Evolutionary conservation across 352 stramenopile species (phyloP).

Genomic region (Phytopythium helicoides): DNA sequence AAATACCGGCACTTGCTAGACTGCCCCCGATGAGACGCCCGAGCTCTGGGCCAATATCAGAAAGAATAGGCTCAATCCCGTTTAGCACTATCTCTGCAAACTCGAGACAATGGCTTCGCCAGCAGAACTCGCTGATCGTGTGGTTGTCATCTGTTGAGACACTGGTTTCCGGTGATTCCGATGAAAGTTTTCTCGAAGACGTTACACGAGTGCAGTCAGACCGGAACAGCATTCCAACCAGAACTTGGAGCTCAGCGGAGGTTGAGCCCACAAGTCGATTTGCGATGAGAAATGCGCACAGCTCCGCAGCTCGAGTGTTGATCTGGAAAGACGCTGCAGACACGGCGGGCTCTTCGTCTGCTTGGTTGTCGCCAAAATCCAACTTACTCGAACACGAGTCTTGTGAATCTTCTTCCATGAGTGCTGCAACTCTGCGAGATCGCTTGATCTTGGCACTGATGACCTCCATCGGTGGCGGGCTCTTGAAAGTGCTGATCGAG

Average conservation of each 20-base stretch:
- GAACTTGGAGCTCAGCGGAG: conserved; percentile 37
- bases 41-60: conserved; percentile 25
- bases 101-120: conserved; percentile 22
- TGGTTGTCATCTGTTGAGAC: neutral
- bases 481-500: neutral
- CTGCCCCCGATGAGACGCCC: conserved; percentile 14
- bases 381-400: conserved; percentile 9
- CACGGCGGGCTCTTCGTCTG: neutral
- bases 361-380: neutral
- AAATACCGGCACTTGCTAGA: conserved; percentile 24
- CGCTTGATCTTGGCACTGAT: conserved; percentile 15
- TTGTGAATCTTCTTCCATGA: conserved; percentile 3
- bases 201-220: conserved; percentile 15
- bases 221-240: conserved; percentile 38
- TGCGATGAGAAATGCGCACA: conserved; percentile 53
- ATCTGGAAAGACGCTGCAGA: conserved; percentile 8
- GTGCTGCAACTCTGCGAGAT: conserved; percentile 4
- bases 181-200: neutral
- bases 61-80: conserved; percentile 30
- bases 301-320: conserved; percentile 41
- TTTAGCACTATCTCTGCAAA: conserved; percentile 43
- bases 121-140: conserved; percentile 42
- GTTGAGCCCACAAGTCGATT: conserved; percentile 42
- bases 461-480: conserved; percentile 4
- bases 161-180: neutral